phyloP scores from a whole-genome alignment of 768 basidiomycete genomes.

The Mycena latifolia region DNA sequence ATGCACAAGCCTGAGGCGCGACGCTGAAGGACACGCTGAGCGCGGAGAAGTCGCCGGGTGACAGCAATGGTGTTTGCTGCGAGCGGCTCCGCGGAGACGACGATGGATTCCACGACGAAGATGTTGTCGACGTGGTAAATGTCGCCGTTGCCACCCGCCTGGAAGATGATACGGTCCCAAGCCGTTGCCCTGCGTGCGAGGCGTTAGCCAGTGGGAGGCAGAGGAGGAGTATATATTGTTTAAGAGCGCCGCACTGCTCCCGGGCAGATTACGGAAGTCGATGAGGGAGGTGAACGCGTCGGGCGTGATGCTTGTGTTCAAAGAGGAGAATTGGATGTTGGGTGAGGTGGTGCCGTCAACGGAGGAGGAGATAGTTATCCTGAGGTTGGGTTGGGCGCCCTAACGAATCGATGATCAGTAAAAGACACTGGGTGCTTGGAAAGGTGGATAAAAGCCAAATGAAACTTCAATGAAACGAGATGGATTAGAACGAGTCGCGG shows the following conservation, averaged over 20 bases:
- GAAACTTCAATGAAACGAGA: no score
- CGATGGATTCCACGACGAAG: constrained; percentile 55
- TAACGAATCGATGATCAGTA: constrained; percentile 25
- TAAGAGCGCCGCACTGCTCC: constrained; percentile 55
- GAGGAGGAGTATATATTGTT: no score
- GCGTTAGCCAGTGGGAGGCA: no score
- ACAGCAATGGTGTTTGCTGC: constrained; percentile 61
- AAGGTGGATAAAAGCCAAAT: no score
- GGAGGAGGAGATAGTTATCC: constrained; percentile 54
- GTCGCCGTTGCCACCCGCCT: constrained; percentile 61
- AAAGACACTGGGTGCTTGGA: not conserved
- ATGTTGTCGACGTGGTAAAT: constrained; percentile 65
- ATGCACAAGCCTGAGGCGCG: constrained; percentile 24
- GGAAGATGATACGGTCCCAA: constrained; percentile 65
- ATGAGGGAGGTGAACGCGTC: constrained; percentile 58
- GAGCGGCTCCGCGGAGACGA: constrained; percentile 65
- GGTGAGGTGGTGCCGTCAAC: constrained; percentile 52
- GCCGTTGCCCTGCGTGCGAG: constrained; percentile 46
- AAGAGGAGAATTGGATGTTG: constrained; percentile 54
- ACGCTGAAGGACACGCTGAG: constrained; percentile 54
- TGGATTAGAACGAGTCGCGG: no score
- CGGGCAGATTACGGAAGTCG: constrained; percentile 61
- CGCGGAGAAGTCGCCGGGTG: constrained; percentile 57
- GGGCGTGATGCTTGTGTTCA: constrained; percentile 53
- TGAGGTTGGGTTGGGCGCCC: constrained; percentile 60